Base-by-base conservation (phyloP, 139 green algal species). In the Haematococcus lacustris region DNA sequence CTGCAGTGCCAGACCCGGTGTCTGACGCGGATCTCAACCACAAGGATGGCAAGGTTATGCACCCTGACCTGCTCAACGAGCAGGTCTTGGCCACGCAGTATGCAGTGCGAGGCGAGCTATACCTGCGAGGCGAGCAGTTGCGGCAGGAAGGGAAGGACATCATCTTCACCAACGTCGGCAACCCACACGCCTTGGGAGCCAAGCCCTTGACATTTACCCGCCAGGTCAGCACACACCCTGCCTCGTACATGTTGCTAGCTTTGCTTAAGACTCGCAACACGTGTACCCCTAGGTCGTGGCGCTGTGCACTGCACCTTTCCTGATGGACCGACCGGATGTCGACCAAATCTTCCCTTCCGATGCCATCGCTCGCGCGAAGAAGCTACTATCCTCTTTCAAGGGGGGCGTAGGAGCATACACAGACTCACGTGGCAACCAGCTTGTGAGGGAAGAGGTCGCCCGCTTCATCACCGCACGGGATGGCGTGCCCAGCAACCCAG, bases 91-190 rank as follows among this genome's bases (percentile, higher is more conserved):
- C 90, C 26, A 71, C 83, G 23, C 77, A 92, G 82, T 97, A 95
- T 66, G 93, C 91, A 32, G 93, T 98, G 40, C 85, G 92, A 51
- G 94, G 94, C 34, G 94, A 98, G 76, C 85, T 98, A 3, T 97
- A 96, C 63, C 78, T 92, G 3, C 86, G 87, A 40, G 94, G 86
- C 1, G 83, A 91, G 65, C 83, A 98, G 82, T 82, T 98, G 51
- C 77, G 85, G 32, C 80, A 85, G 38, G 68, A 87, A 60, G 92
- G 93, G 51, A 91, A 89, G 75, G 88, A 97, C 50, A 94, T 98
- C 43, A 97, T 96, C 68, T 96, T 96, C 86, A 98, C 93, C 23
- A 98, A 98, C 68, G 92, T 98, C 41, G 94, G 94, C 66, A 98
- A 98, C 79, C 93, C 93, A 50, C 93, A 98, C 57, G 79, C 89